These are phyloP conservation scores for Colletotrichum sp. DNA, from an alignment of 2,329 filamentous ascomycete species.

Conservation along the genomic window DNA sequence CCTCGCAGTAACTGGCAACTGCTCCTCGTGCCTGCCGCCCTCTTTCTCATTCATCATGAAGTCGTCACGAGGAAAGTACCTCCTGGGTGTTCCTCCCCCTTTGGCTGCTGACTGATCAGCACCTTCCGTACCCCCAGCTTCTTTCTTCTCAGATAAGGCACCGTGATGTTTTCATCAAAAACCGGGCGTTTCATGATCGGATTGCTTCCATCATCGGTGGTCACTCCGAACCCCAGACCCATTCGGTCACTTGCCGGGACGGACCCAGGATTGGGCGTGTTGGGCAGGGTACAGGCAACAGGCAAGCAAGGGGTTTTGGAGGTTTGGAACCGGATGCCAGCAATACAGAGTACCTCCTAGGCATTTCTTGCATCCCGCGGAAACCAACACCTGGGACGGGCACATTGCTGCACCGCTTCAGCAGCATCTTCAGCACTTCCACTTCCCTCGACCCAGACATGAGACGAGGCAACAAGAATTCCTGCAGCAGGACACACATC, in stretches of 20 bases:
- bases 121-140: background rate
- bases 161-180: conserved; percentile 1
- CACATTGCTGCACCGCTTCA: background rate
- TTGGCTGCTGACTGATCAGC: background rate
- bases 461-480: background rate
- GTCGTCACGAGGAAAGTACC: background rate
- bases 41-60: background rate
- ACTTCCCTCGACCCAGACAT: background rate
- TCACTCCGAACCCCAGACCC: conserved; percentile 2
- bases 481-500: background rate
- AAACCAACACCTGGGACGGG: background rate
- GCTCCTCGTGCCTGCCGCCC: background rate
- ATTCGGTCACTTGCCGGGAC: background rate
- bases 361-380: background rate
- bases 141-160: background rate
- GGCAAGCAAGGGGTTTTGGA: background rate
- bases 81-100: background rate
- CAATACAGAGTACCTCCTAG: background rate
- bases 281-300: background rate
- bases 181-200: conserved; percentile 3
- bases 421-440: background rate
- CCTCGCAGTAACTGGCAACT: background rate
- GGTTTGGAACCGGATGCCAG: background rate
- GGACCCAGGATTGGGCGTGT: conserved; percentile 1
- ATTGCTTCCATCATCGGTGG: background rate